Evolutionary conservation across 768 basidiomycete genomes (phyloP).

Genomic region (Termitomyces sp.): DNA sequence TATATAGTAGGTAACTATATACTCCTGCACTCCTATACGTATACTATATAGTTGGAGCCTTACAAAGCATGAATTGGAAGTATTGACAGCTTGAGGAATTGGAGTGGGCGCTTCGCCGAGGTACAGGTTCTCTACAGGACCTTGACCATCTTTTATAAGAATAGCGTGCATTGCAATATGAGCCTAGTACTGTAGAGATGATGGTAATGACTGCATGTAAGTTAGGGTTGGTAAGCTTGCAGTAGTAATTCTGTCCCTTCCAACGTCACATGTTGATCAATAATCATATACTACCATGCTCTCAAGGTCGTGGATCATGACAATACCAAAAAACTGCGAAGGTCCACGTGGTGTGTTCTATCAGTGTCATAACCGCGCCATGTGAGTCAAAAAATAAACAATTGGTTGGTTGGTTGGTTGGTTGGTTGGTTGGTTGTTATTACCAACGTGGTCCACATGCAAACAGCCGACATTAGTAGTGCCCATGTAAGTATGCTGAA

Average conservation of each 20-base stretch:
- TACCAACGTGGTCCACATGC: too few relatives aligned
- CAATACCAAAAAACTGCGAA: neutral
- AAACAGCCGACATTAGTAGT: too few relatives aligned
- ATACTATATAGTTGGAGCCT: too few relatives aligned
- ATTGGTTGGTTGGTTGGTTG: too few relatives aligned
- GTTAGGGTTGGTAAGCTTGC: neutral
- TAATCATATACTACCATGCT: neutral
- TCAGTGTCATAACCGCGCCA: neutral
- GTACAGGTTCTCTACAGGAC: constrained; percentile 72
- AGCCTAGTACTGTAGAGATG: neutral
- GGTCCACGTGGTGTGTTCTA: neutral
- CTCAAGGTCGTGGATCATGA: neutral
- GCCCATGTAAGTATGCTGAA: too few relatives aligned
- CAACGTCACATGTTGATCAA: neutral
- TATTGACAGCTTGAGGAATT: too few relatives aligned
- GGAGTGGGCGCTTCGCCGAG: constrained; percentile 70
- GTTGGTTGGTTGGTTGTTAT: too few relatives aligned
- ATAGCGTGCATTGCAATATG: constrained; percentile 64
- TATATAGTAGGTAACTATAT: too few relatives aligned
- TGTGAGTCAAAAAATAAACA: neutral
- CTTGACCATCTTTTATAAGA: constrained; percentile 69
- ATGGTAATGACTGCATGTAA: neutral
- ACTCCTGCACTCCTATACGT: too few relatives aligned
- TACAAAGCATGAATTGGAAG: too few relatives aligned
- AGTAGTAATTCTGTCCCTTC: neutral